These are phyloP conservation scores for Gigaspora rosea DNA, from an alignment of 192 early-diverging fungal species.

Conservation along the genomic window DNA sequence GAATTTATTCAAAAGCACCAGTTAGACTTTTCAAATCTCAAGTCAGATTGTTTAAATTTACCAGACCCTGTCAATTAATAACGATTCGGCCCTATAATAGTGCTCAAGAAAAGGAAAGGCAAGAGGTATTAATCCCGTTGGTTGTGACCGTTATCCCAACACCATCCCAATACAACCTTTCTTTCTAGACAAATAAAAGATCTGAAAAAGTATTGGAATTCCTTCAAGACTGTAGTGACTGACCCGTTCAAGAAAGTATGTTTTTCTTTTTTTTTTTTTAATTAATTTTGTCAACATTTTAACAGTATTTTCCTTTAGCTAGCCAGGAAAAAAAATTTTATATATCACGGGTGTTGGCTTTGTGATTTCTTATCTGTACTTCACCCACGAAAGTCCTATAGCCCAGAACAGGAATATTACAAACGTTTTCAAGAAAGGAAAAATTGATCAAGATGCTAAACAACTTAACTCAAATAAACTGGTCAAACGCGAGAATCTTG, in stretches of 20 bases:
- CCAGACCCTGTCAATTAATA: conserved; percentile 22
- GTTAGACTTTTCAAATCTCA: conserved; percentile 2
- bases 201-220: conserved; percentile 27
- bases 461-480: background rate
- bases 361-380: conserved; percentile 23
- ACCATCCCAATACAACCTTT: background rate
- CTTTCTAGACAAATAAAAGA: conserved; percentile 19
- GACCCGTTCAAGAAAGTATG: conserved; percentile 23
- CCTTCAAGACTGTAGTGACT: conserved; percentile 25
- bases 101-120: conserved; percentile 31
- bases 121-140: conserved; percentile 20
- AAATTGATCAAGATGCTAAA: background rate
- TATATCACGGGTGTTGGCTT: conserved; percentile 8
- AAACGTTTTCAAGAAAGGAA: conserved; percentile 16
- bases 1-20: no score
- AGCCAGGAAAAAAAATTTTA: conserved; percentile 16
- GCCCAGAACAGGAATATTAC: background rate
- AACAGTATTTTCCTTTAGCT: conserved; percentile 15
- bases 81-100: conserved; percentile 21
- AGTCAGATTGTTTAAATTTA: conserved; percentile 16
- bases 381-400: conserved; percentile 12
- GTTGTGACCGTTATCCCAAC: conserved; percentile 15
- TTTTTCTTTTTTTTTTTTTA: background rate
- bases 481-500: background rate
- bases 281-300: conserved; percentile 16